Base-by-base conservation (phyloP, 768 basidiomycete species). In the Tulasnella sp. region DNA sequence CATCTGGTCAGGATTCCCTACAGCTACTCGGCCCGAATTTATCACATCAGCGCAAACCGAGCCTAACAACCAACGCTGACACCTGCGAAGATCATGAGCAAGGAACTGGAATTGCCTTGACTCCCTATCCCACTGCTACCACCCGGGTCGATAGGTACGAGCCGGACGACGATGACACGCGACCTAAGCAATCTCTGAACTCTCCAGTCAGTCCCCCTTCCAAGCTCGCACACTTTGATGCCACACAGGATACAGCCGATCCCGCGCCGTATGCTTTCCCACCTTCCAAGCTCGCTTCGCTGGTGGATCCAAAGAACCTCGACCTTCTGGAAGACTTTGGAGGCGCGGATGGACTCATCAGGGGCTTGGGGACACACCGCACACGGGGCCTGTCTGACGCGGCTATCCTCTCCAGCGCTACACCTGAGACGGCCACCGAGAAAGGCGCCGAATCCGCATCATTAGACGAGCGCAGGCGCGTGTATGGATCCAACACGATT, bases 301-400 rank as follows among this genome's bases (percentile, higher is more conserved):
- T 96, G 54, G 81, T 98, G 38, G 93, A 98, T 68, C 92, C 92
- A 8, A 97, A 96, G 72, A 84, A 75, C 62, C 63, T 92, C 10
- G 77, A 83, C 2, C 68, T 75, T 12, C 77, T 99, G 30, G 73
- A 73, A 17, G 70, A 70, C 10, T 75, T 94, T 34, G 92, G 92
- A 19, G 96, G 96, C 43, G 73, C 78, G 7, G 64, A 74, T 0
- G 80, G 77, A 7, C 67, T 98, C 11, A 71, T 94, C 11, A 71
- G 73, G 1, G 85, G 89, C 4, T 78, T 98, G 7, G 89, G 89
- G 11, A 84, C 88, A 0, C 71, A 86, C 56, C 62, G 67, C 27
- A 67, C 65, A 38, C 66, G 63, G 24, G 76, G 76, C 25, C 65
- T 78, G 24, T 60, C 63, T 17, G 49, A 46, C 22, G 49, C 29